Conservation (phyloP, 2,329 filamentous ascomycete genomes). For the Thelonectria discophora region DNA sequence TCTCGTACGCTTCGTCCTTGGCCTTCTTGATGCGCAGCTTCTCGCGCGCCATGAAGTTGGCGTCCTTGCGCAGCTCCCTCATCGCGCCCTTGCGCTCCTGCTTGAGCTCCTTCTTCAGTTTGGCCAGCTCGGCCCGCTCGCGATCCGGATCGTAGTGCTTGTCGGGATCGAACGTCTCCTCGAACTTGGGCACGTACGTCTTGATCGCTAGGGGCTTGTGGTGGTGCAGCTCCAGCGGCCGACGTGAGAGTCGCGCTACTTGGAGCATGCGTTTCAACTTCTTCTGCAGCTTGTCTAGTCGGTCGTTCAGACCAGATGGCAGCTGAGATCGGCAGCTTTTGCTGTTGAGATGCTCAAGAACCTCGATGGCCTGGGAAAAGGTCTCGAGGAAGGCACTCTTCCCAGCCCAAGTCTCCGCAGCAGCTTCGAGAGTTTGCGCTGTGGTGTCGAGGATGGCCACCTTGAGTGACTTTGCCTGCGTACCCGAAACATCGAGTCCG, state of each 20-base stretch:
- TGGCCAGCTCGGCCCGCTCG: conserved; percentile 84
- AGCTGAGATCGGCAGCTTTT: conserved; percentile 62
- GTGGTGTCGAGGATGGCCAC: conserved; percentile 70
- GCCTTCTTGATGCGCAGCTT: conserved; percentile 92
- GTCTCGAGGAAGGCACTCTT: conserved; percentile 82
- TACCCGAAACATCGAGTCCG: conserved; percentile 46
- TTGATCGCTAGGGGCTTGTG: conserved; percentile 91
- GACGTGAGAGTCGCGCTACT: conserved; percentile 71
- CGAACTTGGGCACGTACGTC: conserved; percentile 90
- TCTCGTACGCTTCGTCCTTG: conserved; percentile 91
- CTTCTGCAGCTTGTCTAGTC: conserved; percentile 52
- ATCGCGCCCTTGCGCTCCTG: conserved; percentile 94
- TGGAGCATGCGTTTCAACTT: conserved; percentile 65
- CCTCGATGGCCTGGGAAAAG: conserved; percentile 70
- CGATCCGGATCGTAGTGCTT: conserved; percentile 97
- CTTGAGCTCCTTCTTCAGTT: conserved; percentile 91
- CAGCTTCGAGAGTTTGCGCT: conserved; percentile 70
- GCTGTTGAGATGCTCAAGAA: conserved; percentile 69
- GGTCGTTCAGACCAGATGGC: conserved; percentile 53
- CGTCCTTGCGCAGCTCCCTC: conserved; percentile 93
- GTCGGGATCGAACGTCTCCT: conserved; percentile 91
- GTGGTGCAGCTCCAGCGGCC: conserved; percentile 86
- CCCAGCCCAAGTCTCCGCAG: conserved; percentile 76
- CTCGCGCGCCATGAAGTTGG: conserved; percentile 91
- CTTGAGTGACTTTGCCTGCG: conserved; percentile 54